A percentile compares a stretch with the other conserved stretches of the same genome.
These are phyloP conservation scores for Pythium diclinum DNA, from an alignment of 352 stramenopile genomes.

Conservation along the genomic window DNA sequence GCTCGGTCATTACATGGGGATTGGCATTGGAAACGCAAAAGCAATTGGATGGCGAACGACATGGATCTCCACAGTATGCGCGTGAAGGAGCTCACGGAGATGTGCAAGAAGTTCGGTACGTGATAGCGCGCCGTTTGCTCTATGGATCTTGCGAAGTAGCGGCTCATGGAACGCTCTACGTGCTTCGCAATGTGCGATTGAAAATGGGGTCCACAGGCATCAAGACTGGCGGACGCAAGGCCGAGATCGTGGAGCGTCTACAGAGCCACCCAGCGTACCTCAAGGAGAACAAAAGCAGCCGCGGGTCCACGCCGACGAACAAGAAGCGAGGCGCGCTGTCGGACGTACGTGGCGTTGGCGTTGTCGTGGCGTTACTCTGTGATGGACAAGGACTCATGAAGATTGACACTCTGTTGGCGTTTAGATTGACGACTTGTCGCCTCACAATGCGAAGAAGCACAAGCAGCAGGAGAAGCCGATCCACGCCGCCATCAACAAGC, in stretches of 20 bases:
- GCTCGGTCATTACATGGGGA: neutral
- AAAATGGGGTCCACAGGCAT: conserved; percentile 40
- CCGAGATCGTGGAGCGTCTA: conserved; percentile 74
- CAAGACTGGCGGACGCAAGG: conserved; percentile 64
- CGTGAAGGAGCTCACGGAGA: conserved; percentile 79
- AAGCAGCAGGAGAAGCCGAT: conserved; percentile 35
- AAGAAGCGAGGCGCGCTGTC: conserved; percentile 34
- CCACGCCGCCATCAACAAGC: conserved; percentile 42
- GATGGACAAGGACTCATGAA: neutral
- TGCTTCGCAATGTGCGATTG: neutral
- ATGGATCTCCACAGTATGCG: conserved; percentile 73
- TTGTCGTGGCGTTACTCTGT: neutral
- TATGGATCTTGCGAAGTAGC: neutral
- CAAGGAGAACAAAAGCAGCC: conserved; percentile 20
- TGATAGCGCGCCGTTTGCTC: neutral
- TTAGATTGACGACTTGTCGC: conserved; percentile 8
- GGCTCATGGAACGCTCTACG: neutral
- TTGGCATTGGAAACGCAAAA: neutral
- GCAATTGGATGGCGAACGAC: neutral
- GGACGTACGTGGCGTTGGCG: conserved; percentile 23
- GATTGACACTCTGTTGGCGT: neutral
- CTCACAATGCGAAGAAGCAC: conserved; percentile 49
- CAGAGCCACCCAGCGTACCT: conserved; percentile 52
- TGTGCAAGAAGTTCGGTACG: conserved; percentile 72
- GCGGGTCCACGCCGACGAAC: conserved; percentile 23